These are phyloP conservation scores for Solanum rostratum DNA, from an alignment of 257 asterid genomes.

Conservation along the genomic window DNA sequence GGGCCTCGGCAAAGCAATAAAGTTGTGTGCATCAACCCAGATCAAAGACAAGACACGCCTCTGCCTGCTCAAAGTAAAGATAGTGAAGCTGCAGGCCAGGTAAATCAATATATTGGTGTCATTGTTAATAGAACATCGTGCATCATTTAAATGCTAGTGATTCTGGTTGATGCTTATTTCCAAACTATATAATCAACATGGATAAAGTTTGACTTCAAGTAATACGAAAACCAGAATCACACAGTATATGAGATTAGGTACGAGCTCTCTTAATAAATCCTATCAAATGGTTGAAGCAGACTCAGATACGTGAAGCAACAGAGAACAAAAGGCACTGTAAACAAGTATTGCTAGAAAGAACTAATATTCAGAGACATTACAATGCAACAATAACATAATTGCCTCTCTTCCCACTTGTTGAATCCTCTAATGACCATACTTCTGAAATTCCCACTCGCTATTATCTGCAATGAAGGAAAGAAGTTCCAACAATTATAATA, in stretches of 20 bases:
- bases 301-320: background rate
- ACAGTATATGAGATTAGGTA: background rate
- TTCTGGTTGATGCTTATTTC: background rate
- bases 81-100: background rate
- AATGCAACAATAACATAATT: background rate
- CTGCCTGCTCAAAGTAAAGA: too few species aligned
- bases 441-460: conserved; percentile 1
- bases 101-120: background rate
- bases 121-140: background rate
- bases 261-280: background rate
- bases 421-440: background rate
- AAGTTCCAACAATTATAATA: background rate
- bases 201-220: background rate
- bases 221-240: background rate
- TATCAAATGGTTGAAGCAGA: background rate
- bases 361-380: background rate
- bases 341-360: background rate
- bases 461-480: background rate
- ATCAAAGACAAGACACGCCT: background rate
- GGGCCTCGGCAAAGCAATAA: background rate
- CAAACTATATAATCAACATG: background rate
- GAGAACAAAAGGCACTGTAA: background rate
- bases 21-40: background rate
- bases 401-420: background rate
- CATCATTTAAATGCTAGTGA: too few species aligned